Percentiles rank a stretch among this genome's conserved stretches.
Conservation (phyloP, 2,329 filamentous ascomycete genomes). For the Ceratocystis lukuohia region DNA sequence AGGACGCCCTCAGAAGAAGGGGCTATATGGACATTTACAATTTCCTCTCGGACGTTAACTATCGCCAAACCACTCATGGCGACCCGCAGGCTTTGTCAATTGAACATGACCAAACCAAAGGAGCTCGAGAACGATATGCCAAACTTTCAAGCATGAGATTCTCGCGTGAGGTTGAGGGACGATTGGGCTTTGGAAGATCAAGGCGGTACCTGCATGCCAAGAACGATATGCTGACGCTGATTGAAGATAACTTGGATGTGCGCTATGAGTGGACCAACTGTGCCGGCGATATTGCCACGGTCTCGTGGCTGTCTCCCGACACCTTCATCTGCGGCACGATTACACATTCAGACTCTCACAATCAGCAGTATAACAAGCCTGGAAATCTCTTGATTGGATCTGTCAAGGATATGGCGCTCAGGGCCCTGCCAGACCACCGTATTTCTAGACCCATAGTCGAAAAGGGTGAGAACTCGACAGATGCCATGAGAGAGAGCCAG, state of each 20-base stretch:
- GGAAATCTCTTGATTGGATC: slow-evolving; percentile 49
- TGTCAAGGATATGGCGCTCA: slow-evolving; percentile 31
- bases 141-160: slow-evolving; percentile 33
- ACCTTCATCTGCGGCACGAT: slow-evolving; percentile 49
- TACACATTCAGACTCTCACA: slow-evolving; percentile 47
- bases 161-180: slow-evolving; percentile 37
- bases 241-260: slow-evolving; percentile 40
- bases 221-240: slow-evolving; percentile 32
- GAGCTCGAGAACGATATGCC: slow-evolving; percentile 22
- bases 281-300: slow-evolving; percentile 46
- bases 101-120: slow-evolving; percentile 22
- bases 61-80: slow-evolving; percentile 23
- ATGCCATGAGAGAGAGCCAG: slow-evolving; percentile 44
- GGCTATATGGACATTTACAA: slow-evolving; percentile 26
- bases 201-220: slow-evolving; percentile 33
- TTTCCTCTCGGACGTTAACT: slow-evolving; percentile 29
- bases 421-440: slow-evolving; percentile 43
- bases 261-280: slow-evolving; percentile 46
- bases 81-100: slow-evolving; percentile 19
- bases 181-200: slow-evolving; percentile 31
- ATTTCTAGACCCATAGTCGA: slow-evolving; percentile 41
- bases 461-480: slow-evolving; percentile 41
- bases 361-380: slow-evolving; percentile 53
- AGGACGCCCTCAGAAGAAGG: slow-evolving; percentile 23
- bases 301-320: slow-evolving; percentile 42